Base-by-base conservation (phyloP, 23 red algal species). In the Agarophyton chilense region DNA sequence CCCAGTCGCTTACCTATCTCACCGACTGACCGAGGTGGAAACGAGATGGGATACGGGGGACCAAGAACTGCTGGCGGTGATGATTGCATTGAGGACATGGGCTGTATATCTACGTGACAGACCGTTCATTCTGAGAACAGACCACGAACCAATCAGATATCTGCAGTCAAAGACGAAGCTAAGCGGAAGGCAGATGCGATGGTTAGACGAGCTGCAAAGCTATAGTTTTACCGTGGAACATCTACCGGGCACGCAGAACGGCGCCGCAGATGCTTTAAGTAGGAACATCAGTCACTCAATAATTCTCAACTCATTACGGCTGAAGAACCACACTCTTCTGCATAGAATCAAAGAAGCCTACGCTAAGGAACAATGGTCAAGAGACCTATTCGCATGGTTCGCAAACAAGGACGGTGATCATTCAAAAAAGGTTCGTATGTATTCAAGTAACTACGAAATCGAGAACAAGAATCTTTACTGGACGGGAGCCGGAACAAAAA, bases 61-160 rank as follows among this genome's bases (percentile, higher is more conserved):
- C 10, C 47, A 81, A 17, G 49, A 81, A 32, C 29, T 81, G 10
- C 0, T 81, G 58, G 77, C 47, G 12, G 16, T 81, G 19, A 42
- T 57, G 57, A 39, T 41, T 31, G 62, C 60, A 4, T 28, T 86
- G 0, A 18, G 66, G 12, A 47, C 44, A 13, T 86, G 29, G 82
- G 40, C 45, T 42, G 41, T 52, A 6, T 73, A 86, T 19, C 60
- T 55, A 26, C 62, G 61, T 14, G 29, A 0, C 2, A 32, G 61
- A 50, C 16, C 40, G 18, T 86, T 86, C 40, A 45, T 35, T 35
- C 43, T 86, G 33, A 35, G 39, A 13, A 86, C 66, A 49, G 82
- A 86, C 39, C 42, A 86, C 41, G 82, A 86, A 25, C 60, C 57
- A 50, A 86, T 86, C 38, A n/a, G 63, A 50, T 86, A 86, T 9